Percentiles rank a stretch among this genome's conserved stretches.
Conservation (phyloP, 148 eudicot species). For the Euryodendron excelsum region DNA sequence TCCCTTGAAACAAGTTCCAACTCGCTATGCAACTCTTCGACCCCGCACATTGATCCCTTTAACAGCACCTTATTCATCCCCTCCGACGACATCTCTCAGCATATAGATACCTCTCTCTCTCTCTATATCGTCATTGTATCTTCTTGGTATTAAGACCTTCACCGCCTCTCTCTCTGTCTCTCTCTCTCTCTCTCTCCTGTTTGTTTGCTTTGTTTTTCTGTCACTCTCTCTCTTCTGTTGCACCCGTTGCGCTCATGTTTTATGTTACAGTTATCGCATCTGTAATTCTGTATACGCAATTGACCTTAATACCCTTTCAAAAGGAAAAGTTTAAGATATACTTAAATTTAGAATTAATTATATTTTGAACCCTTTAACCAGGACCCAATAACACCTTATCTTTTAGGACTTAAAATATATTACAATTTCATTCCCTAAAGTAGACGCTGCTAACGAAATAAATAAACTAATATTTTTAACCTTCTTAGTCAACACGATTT, state of each 20-base stretch:
- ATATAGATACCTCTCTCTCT: neutral
- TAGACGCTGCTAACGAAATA: no score
- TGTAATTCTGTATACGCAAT: no score
- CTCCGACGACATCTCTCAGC: neutral
- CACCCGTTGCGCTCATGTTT: neutral
- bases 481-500: no score
- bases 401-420: no score
- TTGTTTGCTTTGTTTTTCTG: neutral
- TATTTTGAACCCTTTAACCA: no score
- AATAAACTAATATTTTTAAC: no score
- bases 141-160: neutral
- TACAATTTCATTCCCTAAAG: no score
- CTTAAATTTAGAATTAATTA: no score
- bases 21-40: slow-evolving; percentile 8
- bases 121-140: neutral
- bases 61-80: neutral
- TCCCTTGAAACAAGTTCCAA: slow-evolving; percentile 21
- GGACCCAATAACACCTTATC: no score
- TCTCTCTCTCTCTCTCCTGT: neutral
- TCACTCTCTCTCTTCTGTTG: neutral
- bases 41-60: neutral
- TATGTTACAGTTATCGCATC: neutral
- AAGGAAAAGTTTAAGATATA: no score
- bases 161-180: neutral
- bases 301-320: no score